Conservation (phyloP, 805 yeast species). For the Barnettozyma salicaria region DNA sequence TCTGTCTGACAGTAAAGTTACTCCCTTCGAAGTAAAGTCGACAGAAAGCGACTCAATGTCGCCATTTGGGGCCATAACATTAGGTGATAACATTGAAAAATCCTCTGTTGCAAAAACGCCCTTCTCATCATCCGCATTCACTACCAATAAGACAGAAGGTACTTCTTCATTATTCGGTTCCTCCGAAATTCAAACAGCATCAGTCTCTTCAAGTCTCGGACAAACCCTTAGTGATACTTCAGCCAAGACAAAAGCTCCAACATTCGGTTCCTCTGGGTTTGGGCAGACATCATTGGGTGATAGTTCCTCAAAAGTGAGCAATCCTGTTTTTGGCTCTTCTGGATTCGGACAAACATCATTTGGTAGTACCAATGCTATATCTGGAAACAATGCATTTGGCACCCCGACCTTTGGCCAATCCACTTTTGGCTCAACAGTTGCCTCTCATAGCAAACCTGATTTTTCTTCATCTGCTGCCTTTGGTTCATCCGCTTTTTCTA, state of each 20-base stretch:
- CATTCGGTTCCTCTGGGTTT: conserved; percentile 22
- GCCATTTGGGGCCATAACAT: no score
- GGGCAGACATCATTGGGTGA: conserved; percentile 9
- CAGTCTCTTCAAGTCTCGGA: no score
- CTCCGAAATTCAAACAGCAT: background rate
- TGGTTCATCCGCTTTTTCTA: background rate
- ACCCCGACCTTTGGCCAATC: conserved; percentile 11
- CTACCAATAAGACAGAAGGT: background rate
- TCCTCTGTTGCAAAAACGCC: no score
- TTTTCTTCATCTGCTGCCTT: background rate
- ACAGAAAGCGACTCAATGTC: no score
- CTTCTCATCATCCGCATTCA: conserved; percentile 10
- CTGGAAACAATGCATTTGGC: background rate
- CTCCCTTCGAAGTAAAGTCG: no score
- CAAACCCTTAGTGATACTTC: conserved; percentile 3
- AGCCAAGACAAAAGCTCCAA: background rate
- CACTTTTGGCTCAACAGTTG: background rate
- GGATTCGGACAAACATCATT: conserved; percentile 20
- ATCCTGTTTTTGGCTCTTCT: conserved; percentile 13
- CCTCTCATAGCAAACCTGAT: background rate
- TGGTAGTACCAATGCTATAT: background rate
- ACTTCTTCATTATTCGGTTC: conserved; percentile 4
- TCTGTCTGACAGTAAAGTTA: no score
- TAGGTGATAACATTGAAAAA: no score
- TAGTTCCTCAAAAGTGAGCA: background rate